These are phyloP conservation scores for Diversispora eburnea DNA, from an alignment of 192 early-diverging fungal species.

Conservation along the genomic window DNA sequence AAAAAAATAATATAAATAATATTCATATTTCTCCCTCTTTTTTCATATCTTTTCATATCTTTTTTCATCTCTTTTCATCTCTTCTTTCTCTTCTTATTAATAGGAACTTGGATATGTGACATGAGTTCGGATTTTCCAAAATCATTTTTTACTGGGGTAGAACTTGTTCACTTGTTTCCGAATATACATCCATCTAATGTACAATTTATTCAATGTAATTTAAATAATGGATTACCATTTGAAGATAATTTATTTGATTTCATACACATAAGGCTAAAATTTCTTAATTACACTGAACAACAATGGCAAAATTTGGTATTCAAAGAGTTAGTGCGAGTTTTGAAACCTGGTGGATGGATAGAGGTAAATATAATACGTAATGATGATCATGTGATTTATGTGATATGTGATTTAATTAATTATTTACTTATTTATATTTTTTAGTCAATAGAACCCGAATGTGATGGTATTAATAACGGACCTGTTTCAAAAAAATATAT, in stretches of 20 bases:
- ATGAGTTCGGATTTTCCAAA: conserved; percentile 43
- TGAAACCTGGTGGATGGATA: conserved; percentile 9
- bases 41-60: no score
- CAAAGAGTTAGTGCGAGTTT: not conserved
- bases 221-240: conserved; percentile 34
- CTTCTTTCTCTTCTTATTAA: no score
- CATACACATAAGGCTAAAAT: not conserved
- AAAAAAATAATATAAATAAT: no score
- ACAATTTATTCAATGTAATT: conserved; percentile 34
- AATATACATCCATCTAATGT: conserved; percentile 34
- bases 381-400: not conserved
- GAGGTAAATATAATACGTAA: not conserved
- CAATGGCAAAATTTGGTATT: not conserved
- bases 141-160: conserved; percentile 37
- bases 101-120: conserved; percentile 39
- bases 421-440: not conserved
- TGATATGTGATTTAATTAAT: not conserved
- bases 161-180: conserved; percentile 34
- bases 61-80: no score
- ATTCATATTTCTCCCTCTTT: no score
- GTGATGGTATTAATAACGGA: no score
- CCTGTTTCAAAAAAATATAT: no score
- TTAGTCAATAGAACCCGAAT: no score
- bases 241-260: conserved; percentile 35
- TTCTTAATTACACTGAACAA: not conserved